phyloP scores from a whole-genome alignment of 352 stramenopile species.

The Phytophthora niederhauseri region DNA sequence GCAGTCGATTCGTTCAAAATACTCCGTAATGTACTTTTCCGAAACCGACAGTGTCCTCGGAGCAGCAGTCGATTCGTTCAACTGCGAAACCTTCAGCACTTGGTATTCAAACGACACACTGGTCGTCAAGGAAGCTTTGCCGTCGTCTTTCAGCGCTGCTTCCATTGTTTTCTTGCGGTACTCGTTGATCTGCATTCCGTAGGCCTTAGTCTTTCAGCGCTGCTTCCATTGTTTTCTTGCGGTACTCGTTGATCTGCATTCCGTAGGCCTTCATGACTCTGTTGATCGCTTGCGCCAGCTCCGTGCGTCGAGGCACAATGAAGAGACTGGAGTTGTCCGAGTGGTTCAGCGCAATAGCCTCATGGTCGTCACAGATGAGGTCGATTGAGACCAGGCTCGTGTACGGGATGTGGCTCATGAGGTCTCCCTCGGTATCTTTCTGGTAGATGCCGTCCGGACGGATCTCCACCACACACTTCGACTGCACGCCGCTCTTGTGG shows the following conservation, averaged over 20 bases:
- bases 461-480: conserved; percentile 70
- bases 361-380: conserved; percentile 76
- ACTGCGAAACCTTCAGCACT: conserved; percentile 63
- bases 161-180: conserved; percentile 86
- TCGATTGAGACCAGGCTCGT: conserved; percentile 86
- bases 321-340: conserved; percentile 87
- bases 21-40: conserved; percentile 76
- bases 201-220: too few relatives aligned
- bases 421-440: conserved; percentile 70
- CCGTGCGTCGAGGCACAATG: conserved; percentile 63
- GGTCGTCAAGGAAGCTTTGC: conserved; percentile 27
- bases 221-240: conserved; percentile 77
- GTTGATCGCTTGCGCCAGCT: conserved; percentile 74
- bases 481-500: conserved; percentile 63
- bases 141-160: conserved; percentile 55
- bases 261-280: conserved; percentile 75
- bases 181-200: conserved; percentile 84
- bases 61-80: conserved; percentile 40
- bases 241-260: conserved; percentile 86
- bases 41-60: conserved; percentile 64
- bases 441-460: conserved; percentile 79
- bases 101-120: conserved; percentile 73
- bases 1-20: conserved; percentile 46
- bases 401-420: conserved; percentile 84
- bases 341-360: conserved; percentile 77